These are phyloP conservation scores for Oropetium thomaeum DNA, from an alignment of 176 grass and related monocot genomes.

Conservation along the genomic window DNA sequence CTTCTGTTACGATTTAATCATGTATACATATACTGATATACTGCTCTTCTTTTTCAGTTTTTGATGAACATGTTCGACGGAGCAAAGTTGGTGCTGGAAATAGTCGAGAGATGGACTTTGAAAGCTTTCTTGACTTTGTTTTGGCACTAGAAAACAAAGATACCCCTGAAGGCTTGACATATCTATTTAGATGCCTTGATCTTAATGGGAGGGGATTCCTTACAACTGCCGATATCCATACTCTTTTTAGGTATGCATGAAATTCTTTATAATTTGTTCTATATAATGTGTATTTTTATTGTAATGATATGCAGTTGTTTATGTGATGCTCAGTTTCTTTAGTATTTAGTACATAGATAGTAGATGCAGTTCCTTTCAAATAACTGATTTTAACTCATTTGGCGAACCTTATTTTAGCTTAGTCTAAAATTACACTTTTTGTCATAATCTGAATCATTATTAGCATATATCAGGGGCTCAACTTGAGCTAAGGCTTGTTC, in stretches of 20 bases:
- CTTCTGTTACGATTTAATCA: background rate
- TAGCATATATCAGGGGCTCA: background rate
- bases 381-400: background rate
- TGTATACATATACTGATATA: background rate
- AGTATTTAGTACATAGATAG: background rate
- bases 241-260: conserved; percentile 69
- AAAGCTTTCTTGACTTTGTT: conserved; percentile 98
- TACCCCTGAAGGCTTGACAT: conserved; percentile 94
- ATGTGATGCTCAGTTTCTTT: background rate
- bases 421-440: background rate
- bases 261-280: background rate
- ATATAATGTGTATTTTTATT: background rate
- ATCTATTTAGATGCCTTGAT: conserved; percentile 95
- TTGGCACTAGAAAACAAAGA: conserved; percentile 98
- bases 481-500: background rate
- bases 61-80: conserved; percentile 90
- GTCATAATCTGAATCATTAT: background rate
- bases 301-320: background rate
- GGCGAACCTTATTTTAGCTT: background rate
- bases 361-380: background rate
- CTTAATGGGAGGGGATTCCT: conserved; percentile 89
- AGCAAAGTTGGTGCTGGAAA: conserved; percentile 90
- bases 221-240: conserved; percentile 94
- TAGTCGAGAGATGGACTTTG: conserved; percentile 95
- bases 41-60: conserved; percentile 64